A percentile compares a stretch with the other conserved stretches of the same genome.
These are phyloP conservation scores for Helotiales sp. DNA, from an alignment of 2,329 filamentous ascomycete genomes.

Conservation along the genomic window DNA sequence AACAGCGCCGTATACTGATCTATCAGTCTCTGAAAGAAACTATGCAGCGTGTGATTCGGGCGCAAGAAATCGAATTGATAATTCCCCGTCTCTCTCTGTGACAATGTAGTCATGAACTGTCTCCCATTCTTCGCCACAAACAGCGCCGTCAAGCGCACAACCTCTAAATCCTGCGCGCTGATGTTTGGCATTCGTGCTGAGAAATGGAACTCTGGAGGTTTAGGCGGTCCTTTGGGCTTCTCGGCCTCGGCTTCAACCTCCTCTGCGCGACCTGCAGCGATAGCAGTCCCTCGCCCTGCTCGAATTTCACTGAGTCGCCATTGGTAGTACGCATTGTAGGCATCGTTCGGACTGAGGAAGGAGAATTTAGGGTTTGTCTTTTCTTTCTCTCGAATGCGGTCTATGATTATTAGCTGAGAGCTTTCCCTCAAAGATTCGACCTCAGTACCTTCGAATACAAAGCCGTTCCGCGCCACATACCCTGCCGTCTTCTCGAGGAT, in stretches of 20 bases:
- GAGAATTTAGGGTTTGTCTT: conserved; percentile 85
- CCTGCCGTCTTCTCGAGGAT: conserved; percentile 94
- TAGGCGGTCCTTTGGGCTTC: conserved; percentile 78
- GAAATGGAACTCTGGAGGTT: conserved; percentile 87
- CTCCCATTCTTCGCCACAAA: conserved; percentile 93
- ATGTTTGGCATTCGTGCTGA: conserved; percentile 97
- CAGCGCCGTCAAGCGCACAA: conserved; percentile 75
- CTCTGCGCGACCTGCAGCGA: conserved; percentile 72
- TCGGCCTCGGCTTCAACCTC: conserved; percentile 58
- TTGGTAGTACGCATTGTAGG: conserved; percentile 84
- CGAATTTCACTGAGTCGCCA: conserved; percentile 89
- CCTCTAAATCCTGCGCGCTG: conserved; percentile 85
- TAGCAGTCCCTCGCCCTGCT: conserved; percentile 76
- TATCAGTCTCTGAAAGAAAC: conserved; percentile 88
- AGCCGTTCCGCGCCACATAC: conserved; percentile 73
- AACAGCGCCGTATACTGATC: conserved; percentile 90
- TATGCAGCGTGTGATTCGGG: conserved; percentile 93
- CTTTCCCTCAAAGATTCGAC: not conserved
- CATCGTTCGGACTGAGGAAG: conserved; percentile 77
- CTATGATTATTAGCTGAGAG: conserved; percentile 41
- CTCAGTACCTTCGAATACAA: conserved; percentile 56
- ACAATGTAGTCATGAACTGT: conserved; percentile 85
- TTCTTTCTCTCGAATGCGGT: conserved; percentile 83
- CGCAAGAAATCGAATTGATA: conserved; percentile 96
- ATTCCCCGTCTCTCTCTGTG: conserved; percentile 85